Conservation (phyloP, 805 yeast species). For the Cyberlindnera nakhonratchasimensis region DNA sequence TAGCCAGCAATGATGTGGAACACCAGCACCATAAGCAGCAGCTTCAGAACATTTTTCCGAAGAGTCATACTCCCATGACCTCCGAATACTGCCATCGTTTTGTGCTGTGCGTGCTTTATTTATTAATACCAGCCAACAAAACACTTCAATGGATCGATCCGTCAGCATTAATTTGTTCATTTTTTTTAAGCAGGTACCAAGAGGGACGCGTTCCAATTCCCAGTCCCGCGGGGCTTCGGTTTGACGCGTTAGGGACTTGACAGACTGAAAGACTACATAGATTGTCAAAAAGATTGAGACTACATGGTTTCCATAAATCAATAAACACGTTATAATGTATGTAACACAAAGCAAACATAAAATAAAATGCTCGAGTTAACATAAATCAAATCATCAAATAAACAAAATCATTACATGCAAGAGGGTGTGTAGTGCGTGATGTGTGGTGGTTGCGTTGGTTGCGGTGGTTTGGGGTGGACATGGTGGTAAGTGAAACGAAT, state of each 20-base stretch:
- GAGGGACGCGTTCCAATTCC: not conserved
- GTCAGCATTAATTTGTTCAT: too few relatives aligned
- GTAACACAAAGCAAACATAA: not conserved
- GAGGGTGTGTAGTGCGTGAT: not conserved
- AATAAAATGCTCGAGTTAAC: not conserved
- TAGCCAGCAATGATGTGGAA: slow-evolving; percentile 9
- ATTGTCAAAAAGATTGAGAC: too few relatives aligned
- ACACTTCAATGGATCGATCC: too few relatives aligned
- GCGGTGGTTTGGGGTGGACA: not conserved
- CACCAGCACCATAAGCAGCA: slow-evolving; percentile 10
- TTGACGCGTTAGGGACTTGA: not conserved
- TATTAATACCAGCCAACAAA: too few relatives aligned
- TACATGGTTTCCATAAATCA: not conserved
- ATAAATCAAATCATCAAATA: not conserved
- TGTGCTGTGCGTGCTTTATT: not conserved
- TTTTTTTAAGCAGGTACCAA: too few relatives aligned
- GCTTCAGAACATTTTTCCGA: slow-evolving; percentile 10
- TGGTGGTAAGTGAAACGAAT: not conserved
- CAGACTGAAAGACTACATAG: not conserved
- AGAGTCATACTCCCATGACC: slow-evolving; percentile 6
- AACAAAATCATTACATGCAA: slow-evolving; percentile 3
- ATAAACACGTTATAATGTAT: not conserved
- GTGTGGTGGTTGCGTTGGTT: not conserved
- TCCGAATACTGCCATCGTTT: slow-evolving; percentile 1
- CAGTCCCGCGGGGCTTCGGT: not conserved